A percentile compares a stretch with the other conserved stretches of the same genome.
These are phyloP conservation scores for Urostyla sp. DNA, from an alignment of 73 alveolate genomes.

Conservation along the genomic window DNA sequence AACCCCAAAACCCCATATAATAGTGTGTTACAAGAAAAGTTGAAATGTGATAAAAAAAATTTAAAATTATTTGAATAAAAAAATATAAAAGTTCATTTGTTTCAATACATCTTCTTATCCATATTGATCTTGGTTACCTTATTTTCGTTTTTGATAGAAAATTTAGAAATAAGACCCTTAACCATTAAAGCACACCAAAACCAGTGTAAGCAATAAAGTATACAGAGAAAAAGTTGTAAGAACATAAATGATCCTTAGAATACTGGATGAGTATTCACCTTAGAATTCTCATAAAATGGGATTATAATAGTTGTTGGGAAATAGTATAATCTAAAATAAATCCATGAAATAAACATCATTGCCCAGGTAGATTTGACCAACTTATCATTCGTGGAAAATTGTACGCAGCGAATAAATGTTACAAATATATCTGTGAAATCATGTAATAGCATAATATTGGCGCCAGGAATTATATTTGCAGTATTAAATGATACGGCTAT, in stretches of 20 bases:
- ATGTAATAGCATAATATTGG: conserved; percentile 29
- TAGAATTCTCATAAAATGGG: not conserved
- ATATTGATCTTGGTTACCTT: conserved; percentile 4
- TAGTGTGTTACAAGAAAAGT: no score
- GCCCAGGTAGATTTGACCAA: not conserved
- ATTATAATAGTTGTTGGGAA: conserved; percentile 7
- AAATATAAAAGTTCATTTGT: no score
- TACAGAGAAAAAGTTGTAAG: not conserved
- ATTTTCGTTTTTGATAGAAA: no score
- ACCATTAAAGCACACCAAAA: conserved; percentile 13
- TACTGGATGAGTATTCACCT: no score
- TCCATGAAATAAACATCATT: conserved; percentile 8
- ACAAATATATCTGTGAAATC: conserved; percentile 26
- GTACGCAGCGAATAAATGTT: not conserved
- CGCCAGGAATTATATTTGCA: conserved; percentile 20
- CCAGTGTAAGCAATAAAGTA: not conserved
- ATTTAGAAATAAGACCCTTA: conserved; percentile 24
- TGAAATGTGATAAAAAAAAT: no score
- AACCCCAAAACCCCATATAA: no score
- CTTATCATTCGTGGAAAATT: not conserved
- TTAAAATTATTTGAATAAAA: no score
- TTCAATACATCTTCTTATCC: no score
- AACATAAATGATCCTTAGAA: no score
- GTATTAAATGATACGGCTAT: conserved; percentile 13
- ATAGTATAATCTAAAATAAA: conserved; percentile 20